Evolutionary conservation across 192 early-diverging fungal genomes (phyloP).

Genomic region (Coemansia sp.): DNA sequence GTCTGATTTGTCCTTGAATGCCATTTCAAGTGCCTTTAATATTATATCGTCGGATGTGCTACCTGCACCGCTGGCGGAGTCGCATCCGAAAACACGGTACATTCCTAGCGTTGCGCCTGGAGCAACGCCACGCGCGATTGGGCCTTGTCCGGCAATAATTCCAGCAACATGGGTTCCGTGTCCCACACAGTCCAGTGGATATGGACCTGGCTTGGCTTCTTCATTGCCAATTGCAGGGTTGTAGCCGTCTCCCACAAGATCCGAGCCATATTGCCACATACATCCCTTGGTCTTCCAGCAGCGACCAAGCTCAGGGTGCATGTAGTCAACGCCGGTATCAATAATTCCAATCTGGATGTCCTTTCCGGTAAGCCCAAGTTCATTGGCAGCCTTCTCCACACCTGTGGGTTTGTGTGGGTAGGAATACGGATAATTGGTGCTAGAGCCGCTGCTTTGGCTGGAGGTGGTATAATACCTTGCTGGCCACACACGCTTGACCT

Average conservation of each 20-base stretch:
- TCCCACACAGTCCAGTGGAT: constrained; percentile 58
- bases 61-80: constrained; percentile 23
- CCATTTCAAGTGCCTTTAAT: constrained; percentile 61
- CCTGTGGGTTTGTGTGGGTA: constrained; percentile 56
- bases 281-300: constrained; percentile 63
- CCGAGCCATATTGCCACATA: constrained; percentile 61
- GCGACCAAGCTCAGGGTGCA: constrained; percentile 64
- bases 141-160: constrained; percentile 54
- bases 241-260: constrained; percentile 65
- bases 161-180: constrained; percentile 73
- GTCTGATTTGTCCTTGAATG: constrained; percentile 50
- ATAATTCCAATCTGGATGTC: constrained; percentile 68
- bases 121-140: constrained; percentile 62
- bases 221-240: constrained; percentile 23
- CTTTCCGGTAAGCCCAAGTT: constrained; percentile 59
- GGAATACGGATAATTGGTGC: neutral
- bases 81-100: constrained; percentile 66
- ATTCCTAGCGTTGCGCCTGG: constrained; percentile 67
- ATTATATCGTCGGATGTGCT: constrained; percentile 56
- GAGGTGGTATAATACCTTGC: constrained; percentile 12
- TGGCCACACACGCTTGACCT: constrained; percentile 36
- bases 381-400: constrained; percentile 47
- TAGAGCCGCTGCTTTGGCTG: neutral
- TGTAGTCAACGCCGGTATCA: constrained; percentile 71
- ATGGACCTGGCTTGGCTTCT: constrained; percentile 56